Evolutionary conservation across 192 early-diverging fungal genomes (phyloP), one percentile per base, ranked within the genome.

Genomic region (Paraglomus occultum): DNA sequence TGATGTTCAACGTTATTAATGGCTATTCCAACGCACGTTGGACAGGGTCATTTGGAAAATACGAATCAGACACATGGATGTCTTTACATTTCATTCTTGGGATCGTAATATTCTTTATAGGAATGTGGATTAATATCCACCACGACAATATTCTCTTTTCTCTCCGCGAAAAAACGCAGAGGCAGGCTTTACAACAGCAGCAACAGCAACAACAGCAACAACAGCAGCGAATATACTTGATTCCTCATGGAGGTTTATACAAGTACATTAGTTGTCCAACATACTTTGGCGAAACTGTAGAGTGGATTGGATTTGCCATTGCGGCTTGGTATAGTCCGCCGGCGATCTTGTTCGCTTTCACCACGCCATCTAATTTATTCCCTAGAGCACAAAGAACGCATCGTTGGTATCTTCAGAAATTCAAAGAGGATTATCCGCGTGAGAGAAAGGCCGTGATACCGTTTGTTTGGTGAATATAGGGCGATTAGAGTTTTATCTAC

Each of bases 281-380:
- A 60, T 80, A 80, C 52, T 51, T 77, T 44, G 49, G 74, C 39
- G 79, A 80, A 50, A 22, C 43, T 0, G 12, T 80, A 0, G 79
- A 80, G 49, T 80, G 79, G 79, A 65, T 55, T n/a, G 79, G 79
- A 8, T 80, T 68, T 69, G 59, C 73, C 9, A 53, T 80, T 40
- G 74, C 74, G 15, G 48, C 69, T n/a, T 72, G 66, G 45, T 61
- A 64, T 10, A 71, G 66, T 40, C 7, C 64, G 48, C 76, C 79
- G 2, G 75, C 78, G 5, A 22, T 71, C 39, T 6, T 72, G 10
- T 80, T 80, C 68, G 71, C 51, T 50, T 11, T 77, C 0, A 15
- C 61, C 4, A 80, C 76, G 0, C 20, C 64, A 9, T 64, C 69
- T 4, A 80, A 77, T 70, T 51, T 80, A 8, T 67, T 74, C 43